Evolutionary conservation across 78 protist genomes (phyloP), one percentile per base, ranked within the genome.

Genomic region (Pigoraptor vietnamica): DNA sequence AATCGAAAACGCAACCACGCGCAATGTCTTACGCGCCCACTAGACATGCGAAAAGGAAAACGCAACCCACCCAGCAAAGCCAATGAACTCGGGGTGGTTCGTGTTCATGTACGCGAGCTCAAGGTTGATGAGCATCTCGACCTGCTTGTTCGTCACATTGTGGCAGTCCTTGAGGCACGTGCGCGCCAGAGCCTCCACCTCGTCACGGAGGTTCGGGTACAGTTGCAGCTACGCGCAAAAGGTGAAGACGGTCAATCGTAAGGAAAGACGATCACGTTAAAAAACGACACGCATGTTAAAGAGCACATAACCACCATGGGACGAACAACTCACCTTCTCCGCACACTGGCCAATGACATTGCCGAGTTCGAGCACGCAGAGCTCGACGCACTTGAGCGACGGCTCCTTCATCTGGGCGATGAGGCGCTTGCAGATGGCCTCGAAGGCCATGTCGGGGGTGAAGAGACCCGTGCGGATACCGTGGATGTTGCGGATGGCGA

Each of bases 371-470:
- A 96, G 97, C 86, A 88, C 92, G n/a, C 97, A 98, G 21, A 93
- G 81, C 39, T 96, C 98, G 0, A 95, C 97, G 34, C 97, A 94
- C 40, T 92, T 92, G 36, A 92, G 38, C 19, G 96, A 91, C 23
- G 99, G 99, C 34, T 90, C 95, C 40, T 94, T 92, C 81, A 98
- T 79, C 34, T 82, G 89, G 84, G 81, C 90, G 37, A 98, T 93
- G 32, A 97, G 98, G 48, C 79, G 67, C 67, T 94, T 93, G 39
- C 95, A 96, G 10, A 98, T 91, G 6, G 91, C 10, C 92, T 98
- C 99, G 79, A 98, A 98, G 10, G 97, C 94, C 96, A 93, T 93
- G 40, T 98, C 99, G 39, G 99, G 98, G 25, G 96, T 81, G 81
- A 98, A 98, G 86, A 97, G 90, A 1, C 84, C 95, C 19, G 94